A percentile compares a stretch with the other conserved stretches of the same genome.
These are phyloP conservation scores for Radiomyces spectabilis DNA, from an alignment of 192 early-diverging fungal species.

Conservation along the genomic window DNA sequence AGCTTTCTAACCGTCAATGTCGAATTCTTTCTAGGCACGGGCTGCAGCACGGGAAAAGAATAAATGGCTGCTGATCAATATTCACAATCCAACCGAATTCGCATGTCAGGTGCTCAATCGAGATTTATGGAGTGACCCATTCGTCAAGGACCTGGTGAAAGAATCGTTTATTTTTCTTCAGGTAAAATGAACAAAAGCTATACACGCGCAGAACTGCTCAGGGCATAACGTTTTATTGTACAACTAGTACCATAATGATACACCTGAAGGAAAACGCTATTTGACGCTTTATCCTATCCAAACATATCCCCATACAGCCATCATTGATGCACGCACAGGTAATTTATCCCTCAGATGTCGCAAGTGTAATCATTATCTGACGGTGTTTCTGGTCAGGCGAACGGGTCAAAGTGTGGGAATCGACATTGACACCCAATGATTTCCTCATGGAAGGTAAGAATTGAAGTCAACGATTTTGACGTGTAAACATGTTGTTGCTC, in stretches of 20 bases:
- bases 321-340: constrained; percentile 87
- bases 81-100: constrained; percentile 82
- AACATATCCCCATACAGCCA: constrained; percentile 76
- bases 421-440: constrained; percentile 46
- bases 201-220: not conserved
- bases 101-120: constrained; percentile 85
- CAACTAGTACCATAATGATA: constrained; percentile 49
- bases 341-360: too few relatives aligned
- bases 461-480: too few relatives aligned
- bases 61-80: constrained; percentile 84
- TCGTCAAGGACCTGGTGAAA: constrained; percentile 69
- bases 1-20: too few relatives aligned
- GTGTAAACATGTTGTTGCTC: not conserved
- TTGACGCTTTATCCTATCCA: constrained; percentile 64
- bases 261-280: constrained; percentile 64
- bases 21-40: too few relatives aligned
- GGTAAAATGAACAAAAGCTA: constrained; percentile 28
- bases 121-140: constrained; percentile 82
- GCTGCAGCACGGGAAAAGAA: constrained; percentile 43
- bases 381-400: constrained; percentile 47
- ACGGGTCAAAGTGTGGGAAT: constrained; percentile 65
- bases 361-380: not conserved
- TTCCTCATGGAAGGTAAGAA: constrained; percentile 64
- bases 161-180: constrained; percentile 85
- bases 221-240: not conserved